phyloP scores from a whole-genome alignment of 176 grass and related monocot species.

The Oryza australiensis region DNA sequence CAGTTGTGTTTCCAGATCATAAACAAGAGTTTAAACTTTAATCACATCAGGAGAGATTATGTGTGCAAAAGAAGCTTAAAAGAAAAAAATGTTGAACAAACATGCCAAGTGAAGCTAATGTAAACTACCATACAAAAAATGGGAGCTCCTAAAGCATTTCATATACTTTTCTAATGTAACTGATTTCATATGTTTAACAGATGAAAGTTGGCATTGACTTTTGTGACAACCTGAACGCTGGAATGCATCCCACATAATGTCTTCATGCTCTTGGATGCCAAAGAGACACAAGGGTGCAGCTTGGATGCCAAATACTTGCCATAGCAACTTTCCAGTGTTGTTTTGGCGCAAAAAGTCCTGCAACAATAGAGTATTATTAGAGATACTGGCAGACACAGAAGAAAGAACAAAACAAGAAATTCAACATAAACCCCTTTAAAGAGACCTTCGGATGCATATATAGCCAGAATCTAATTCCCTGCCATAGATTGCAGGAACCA shows the following conservation, averaged over 20 bases:
- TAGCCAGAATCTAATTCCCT: constrained; percentile 78
- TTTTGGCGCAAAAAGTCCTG: constrained; percentile 97
- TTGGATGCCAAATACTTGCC: constrained; percentile 82
- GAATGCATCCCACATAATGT: constrained; percentile 95
- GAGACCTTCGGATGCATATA: constrained; percentile 98
- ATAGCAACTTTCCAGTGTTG: constrained; percentile 95
- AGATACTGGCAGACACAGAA: constrained; percentile 17
- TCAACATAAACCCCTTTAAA: not conserved
- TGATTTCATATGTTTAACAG: constrained; percentile 8
- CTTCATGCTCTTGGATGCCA: constrained; percentile 87
- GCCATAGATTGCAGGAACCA: constrained; percentile 51
- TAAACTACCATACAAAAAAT: not conserved
- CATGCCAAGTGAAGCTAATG: not conserved
- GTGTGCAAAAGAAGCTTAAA: not conserved
- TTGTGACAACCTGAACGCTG: constrained; percentile 65
- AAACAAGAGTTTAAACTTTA: not conserved
- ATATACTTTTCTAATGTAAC: not conserved
- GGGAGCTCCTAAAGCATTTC: not conserved
- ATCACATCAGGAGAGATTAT: not conserved
- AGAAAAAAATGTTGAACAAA: not conserved
- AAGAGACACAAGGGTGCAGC: constrained; percentile 80
- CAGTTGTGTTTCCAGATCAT: not conserved
- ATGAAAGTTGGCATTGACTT: not conserved
- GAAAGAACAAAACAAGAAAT: not conserved
- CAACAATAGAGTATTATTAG: constrained; percentile 32